Conservation (phyloP, 129 eudicot genomes). For the Ambrosia artemisiifolia region DNA sequence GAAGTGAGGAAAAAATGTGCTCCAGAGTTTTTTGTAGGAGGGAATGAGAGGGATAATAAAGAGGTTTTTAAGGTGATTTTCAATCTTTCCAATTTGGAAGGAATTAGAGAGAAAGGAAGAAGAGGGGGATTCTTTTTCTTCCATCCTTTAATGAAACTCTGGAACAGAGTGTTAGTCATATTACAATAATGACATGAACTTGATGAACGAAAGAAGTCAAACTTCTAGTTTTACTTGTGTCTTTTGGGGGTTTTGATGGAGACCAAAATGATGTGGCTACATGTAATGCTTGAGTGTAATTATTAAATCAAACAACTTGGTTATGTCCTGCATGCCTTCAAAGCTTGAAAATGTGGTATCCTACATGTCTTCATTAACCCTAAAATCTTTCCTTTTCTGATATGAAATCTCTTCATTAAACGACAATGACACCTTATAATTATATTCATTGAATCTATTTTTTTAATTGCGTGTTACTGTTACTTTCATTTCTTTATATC, state of each 20-base stretch:
- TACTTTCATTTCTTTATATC: not conserved
- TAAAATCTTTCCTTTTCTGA: constrained; percentile 5
- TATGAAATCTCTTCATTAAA: constrained; percentile 6
- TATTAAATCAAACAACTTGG: constrained; percentile 32
- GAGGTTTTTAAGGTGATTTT: too few relatives aligned
- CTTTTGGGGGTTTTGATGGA: constrained; percentile 24
- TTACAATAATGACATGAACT: not conserved
- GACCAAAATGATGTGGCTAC: constrained; percentile 24
- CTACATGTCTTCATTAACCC: constrained; percentile 29
- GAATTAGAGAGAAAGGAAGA: too few relatives aligned
- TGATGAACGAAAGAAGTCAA: not conserved
- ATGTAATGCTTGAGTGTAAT: constrained; percentile 25
- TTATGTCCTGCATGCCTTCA: constrained; percentile 28
- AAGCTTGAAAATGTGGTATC: constrained; percentile 35
- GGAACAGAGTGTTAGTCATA: too few relatives aligned
- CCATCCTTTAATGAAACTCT: too few relatives aligned
- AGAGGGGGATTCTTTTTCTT: too few relatives aligned
- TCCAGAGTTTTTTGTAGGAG: too few relatives aligned
- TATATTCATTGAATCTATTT: constrained; percentile 16
- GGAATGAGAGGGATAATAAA: too few relatives aligned
- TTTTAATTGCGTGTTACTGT: not conserved
- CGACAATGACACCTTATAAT: not conserved
- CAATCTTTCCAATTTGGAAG: too few relatives aligned
- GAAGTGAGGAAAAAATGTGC: too few relatives aligned
- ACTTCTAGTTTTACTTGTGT: not conserved